Base-by-base conservation (phyloP, 1,284 basidiomycete genomes). In the Irpex sp. region DNA sequence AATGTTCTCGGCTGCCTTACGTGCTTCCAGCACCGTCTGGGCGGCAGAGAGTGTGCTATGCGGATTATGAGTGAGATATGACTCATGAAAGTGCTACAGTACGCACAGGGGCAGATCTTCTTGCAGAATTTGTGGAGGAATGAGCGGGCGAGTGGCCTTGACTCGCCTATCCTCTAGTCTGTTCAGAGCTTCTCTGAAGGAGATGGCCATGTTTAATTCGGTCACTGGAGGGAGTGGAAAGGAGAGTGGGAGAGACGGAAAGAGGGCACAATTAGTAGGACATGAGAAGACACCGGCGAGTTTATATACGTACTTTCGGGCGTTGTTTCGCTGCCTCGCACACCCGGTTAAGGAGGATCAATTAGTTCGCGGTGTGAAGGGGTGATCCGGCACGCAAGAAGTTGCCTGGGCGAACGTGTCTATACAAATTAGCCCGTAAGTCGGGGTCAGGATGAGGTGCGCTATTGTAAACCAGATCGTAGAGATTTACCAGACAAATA, bases 91-190 rank as follows among this genome's bases (percentile, higher is more conserved):
- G 18, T 13, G 18, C 15, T 11, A 18, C 20, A 18, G 20, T 59
- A 84, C 88, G 67, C 81, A 92, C 90, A 96, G 83, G 63, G 94
- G 94, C 20, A 93, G 85, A 79, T 98, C 96, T 83, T 98, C 97
- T 77, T 95, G 94, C 3, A 98, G 87, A 74, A 98, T 97, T 79
- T 97, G 95, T 59, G 96, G 96, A 73, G 97, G 97, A 74, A 98
- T 97, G 71, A 98, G 85, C 44, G 96, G 96, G 62, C 96, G 87
- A 58, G 94, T 96, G 27, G 89, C 92, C 81, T 91, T 96, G 73
- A 99, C 96, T 59, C 97, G 87, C 73, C 90, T 87, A 81, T 99
- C 97, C 80, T 97, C 96, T 65, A 98, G 91, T 68, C 93, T 89
- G 68, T 89, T 82, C 74, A 96, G 89, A 56, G 95, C 96, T 73